A percentile compares a stretch with the other conserved stretches of the same genome.
Conservation (phyloP, 2,329 filamentous ascomycete species). For the Cryphonectria carpinicola region DNA sequence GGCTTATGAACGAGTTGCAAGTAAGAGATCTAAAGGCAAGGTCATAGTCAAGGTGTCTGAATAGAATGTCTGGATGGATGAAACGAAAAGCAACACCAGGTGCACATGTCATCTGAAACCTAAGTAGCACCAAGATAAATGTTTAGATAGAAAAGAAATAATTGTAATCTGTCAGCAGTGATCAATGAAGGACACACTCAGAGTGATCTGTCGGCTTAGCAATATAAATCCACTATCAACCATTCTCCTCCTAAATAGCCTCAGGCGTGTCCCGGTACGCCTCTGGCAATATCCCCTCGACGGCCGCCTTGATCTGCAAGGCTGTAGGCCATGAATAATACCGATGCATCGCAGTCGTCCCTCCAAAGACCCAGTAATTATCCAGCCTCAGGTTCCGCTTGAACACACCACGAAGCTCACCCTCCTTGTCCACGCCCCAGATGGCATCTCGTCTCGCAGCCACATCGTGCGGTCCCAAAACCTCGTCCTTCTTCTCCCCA, state of each 20-base stretch:
- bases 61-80: background rate
- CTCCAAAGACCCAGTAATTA: slow-evolving; percentile 43
- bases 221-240: background rate
- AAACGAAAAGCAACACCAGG: no score
- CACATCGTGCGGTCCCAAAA: slow-evolving; percentile 37
- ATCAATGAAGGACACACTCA: background rate
- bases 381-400: slow-evolving; percentile 40
- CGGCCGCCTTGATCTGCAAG: slow-evolving; percentile 41
- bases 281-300: slow-evolving; percentile 41
- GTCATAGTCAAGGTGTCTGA: slow-evolving; percentile 36
- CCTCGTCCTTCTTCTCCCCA: background rate
- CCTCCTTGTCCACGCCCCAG: slow-evolving; percentile 47
- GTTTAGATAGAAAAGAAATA: background rate
- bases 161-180: background rate
- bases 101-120: background rate
- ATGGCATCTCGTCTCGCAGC: slow-evolving; percentile 41
- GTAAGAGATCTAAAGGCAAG: slow-evolving; percentile 39
- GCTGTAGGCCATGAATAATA: slow-evolving; percentile 40
- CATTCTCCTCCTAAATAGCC: background rate
- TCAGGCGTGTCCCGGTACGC: slow-evolving; percentile 37
- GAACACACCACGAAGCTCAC: slow-evolving; percentile 47
- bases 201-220: background rate
- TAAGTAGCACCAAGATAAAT: background rate
- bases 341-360: slow-evolving; percentile 39
- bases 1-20: slow-evolving; percentile 39